A percentile compares a stretch with the other conserved stretches of the same genome.
Conservation (phyloP, 768 basidiomycete genomes). For the Butyriboletus loyo region DNA sequence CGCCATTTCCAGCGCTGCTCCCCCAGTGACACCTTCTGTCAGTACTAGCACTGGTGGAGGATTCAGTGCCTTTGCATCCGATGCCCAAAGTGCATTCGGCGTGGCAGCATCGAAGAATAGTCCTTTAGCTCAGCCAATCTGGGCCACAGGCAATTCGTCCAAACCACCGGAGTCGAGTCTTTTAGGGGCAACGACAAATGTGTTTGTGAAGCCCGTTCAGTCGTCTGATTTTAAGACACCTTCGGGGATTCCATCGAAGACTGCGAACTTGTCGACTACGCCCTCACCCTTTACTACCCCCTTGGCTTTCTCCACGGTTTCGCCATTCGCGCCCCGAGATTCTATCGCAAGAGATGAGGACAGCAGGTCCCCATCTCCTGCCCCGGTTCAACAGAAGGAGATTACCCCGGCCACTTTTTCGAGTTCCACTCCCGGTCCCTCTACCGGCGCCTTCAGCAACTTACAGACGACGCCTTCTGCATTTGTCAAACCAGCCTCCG, state of each 20-base stretch:
- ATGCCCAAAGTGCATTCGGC: constrained; percentile 30
- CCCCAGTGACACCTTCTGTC: constrained; percentile 10
- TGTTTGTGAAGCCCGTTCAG: constrained; percentile 10
- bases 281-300: background rate
- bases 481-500: constrained; percentile 38
- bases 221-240: constrained; percentile 8
- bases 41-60: constrained; percentile 25
- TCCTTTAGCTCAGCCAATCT: constrained; percentile 22
- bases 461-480: constrained; percentile 32
- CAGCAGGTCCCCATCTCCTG: constrained; percentile 31
- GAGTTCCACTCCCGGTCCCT: constrained; percentile 23
- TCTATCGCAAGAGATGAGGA: constrained; percentile 13
- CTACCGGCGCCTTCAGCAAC: constrained; percentile 41
- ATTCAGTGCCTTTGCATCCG: constrained; percentile 36
- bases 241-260: constrained; percentile 8
- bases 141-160: constrained; percentile 12
- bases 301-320: background rate
- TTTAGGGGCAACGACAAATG: background rate
- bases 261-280: constrained; percentile 1
- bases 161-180: constrained; percentile 10
- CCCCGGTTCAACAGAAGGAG: background rate
- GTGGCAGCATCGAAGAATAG: constrained; percentile 15
- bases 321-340: constrained; percentile 12
- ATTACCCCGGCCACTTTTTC: constrained; percentile 13
- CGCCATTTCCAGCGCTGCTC: constrained; percentile 7